A percentile compares a stretch with the other conserved stretches of the same genome.
These are phyloP conservation scores for Thielaviopsis populi DNA, from an alignment of 2,329 filamentous ascomycete species.

Conservation along the genomic window DNA sequence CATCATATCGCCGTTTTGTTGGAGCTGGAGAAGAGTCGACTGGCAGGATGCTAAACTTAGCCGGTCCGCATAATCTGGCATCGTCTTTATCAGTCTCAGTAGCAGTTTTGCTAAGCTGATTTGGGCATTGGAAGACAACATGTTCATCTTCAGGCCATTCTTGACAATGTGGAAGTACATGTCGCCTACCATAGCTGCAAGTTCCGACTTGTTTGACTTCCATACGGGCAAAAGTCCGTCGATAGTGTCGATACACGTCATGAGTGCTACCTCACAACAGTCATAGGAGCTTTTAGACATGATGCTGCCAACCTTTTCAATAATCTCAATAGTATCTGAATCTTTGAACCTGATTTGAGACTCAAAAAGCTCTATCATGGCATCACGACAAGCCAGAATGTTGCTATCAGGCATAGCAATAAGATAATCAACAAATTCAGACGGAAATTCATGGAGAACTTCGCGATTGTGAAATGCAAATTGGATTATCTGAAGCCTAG, in stretches of 20 bases:
- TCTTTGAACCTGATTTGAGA: conserved; percentile 38
- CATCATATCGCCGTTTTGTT: conserved; percentile 48
- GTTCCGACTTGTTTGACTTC: conserved; percentile 41
- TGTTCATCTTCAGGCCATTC: conserved; percentile 48
- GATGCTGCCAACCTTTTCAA: conserved; percentile 37
- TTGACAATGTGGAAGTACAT: conserved; percentile 67
- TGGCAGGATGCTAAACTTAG: conserved; percentile 44
- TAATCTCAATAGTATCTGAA: conserved; percentile 32
- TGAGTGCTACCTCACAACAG: conserved; percentile 59
- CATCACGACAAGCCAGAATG: conserved; percentile 34
- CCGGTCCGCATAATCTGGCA: conserved; percentile 50
- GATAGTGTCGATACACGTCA: conserved; percentile 53
- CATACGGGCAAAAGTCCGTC: conserved; percentile 48
- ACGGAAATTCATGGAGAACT: background rate
- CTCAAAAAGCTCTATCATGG: conserved; percentile 37
- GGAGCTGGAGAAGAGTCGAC: conserved; percentile 59
- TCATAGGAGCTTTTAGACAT: conserved; percentile 46
- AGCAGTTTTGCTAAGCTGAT: conserved; percentile 53
- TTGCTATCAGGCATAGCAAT: conserved; percentile 37
- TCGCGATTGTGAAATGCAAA: background rate
- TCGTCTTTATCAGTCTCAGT: conserved; percentile 49
- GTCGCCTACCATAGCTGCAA: conserved; percentile 54
- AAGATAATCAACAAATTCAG: conserved; percentile 30
- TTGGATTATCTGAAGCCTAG: conserved; percentile 5
- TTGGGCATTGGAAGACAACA: conserved; percentile 55